Percentiles rank a stretch among this genome's conserved stretches.
Evolutionary conservation across 805 yeast species (phyloP).

Genomic region (Ogataea ganodermae): DNA sequence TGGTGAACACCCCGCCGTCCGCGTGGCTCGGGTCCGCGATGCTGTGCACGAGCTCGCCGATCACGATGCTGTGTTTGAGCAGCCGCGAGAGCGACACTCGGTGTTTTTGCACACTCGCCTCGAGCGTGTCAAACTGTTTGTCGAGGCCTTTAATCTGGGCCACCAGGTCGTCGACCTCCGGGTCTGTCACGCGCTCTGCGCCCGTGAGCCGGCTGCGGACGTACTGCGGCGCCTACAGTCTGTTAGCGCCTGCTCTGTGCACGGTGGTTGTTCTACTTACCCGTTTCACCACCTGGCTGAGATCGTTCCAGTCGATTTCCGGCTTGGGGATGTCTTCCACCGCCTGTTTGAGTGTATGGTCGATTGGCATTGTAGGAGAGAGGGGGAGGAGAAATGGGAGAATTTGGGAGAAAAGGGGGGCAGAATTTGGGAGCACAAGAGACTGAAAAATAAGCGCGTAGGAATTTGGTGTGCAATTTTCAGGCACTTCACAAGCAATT

Average conservation of each 20-base stretch:
- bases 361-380: neutral
- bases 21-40: slow-evolving; percentile 16
- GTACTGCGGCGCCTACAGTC: slow-evolving; percentile 34
- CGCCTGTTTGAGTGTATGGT: slow-evolving; percentile 11
- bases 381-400: neutral
- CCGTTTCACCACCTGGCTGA: slow-evolving; percentile 27
- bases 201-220: slow-evolving; percentile 33
- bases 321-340: slow-evolving; percentile 23
- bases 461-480: slow-evolving; percentile 3
- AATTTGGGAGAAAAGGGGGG: neutral
- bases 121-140: slow-evolving; percentile 19
- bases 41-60: slow-evolving; percentile 12
- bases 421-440: neutral
- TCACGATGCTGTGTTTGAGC: slow-evolving; percentile 17
- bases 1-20: slow-evolving; percentile 12
- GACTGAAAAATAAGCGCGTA: slow-evolving; percentile 5
- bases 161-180: slow-evolving; percentile 35
- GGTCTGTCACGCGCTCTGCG: slow-evolving; percentile 39
- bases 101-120: slow-evolving; percentile 16
- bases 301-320: slow-evolving; percentile 32
- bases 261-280: slow-evolving; percentile 18
- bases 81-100: slow-evolving; percentile 18
- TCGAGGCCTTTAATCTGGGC: slow-evolving; percentile 20
- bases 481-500: too few relatives aligned
- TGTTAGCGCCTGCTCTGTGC: neutral